Conservation (phyloP, 768 basidiomycete species). For the Boletus bicolor region DNA sequence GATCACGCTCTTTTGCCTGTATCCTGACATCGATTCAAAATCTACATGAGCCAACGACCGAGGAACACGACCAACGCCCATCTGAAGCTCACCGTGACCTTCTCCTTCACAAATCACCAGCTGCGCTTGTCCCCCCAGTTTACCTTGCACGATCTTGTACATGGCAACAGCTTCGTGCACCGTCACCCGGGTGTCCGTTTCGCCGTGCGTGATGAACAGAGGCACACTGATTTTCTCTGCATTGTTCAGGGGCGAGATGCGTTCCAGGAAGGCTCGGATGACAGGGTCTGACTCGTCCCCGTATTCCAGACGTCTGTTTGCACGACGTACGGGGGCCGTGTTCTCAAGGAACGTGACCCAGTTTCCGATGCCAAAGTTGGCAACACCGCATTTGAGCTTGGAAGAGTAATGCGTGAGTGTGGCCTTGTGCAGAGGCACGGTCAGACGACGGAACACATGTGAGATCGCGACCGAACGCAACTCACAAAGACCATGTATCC, state of each 20-base stretch:
- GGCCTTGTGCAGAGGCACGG: conserved; percentile 26
- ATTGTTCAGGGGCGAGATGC: conserved; percentile 39
- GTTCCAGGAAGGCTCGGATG: conserved; percentile 37
- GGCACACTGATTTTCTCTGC: conserved; percentile 36
- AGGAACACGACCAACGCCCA: not conserved
- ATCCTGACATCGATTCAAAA: conserved; percentile 26
- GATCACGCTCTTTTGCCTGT: conserved; percentile 43
- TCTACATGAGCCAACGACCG: conserved; percentile 1
- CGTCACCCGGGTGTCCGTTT: conserved; percentile 39
- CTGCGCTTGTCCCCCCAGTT: conserved; percentile 29
- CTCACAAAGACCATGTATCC: conserved; percentile 42
- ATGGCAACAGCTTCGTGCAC: conserved; percentile 38
- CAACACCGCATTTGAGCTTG: conserved; percentile 39
- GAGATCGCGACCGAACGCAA: not conserved
- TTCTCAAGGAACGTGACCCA: conserved; percentile 43
- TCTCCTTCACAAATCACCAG: conserved; percentile 41
- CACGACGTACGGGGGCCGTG: conserved; percentile 36
- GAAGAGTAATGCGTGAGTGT: conserved; percentile 40
- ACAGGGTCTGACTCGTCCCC: conserved; percentile 39
- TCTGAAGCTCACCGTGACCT: conserved; percentile 36
- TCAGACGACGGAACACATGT: not conserved
- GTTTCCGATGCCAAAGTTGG: conserved; percentile 40
- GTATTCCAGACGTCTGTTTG: conserved; percentile 37
- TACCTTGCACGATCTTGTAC: conserved; percentile 32
- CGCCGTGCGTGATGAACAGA: conserved; percentile 41